Conservation (phyloP, 225 moss, liverwort and hornwort genomes). For the Neckera pumila region DNA sequence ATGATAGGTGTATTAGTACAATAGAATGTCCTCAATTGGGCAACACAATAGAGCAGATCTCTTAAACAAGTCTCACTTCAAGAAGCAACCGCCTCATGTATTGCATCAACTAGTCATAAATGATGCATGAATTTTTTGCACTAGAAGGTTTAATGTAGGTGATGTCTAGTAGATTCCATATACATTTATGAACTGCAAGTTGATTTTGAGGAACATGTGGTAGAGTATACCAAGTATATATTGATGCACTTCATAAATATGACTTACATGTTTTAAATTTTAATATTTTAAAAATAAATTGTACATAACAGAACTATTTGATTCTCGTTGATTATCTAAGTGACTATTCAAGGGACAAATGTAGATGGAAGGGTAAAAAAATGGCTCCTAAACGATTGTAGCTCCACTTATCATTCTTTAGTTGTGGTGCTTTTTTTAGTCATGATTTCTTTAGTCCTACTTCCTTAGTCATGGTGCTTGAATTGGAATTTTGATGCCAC, state of each 20-base stretch:
- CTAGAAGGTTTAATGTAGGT: accelerated
- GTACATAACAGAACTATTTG: not conserved
- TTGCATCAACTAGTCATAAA: not conserved
- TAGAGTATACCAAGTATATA: accelerated
- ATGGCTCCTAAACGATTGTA: no score
- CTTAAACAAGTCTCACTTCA: not conserved
- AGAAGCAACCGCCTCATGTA: accelerated
- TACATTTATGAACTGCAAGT: accelerated
- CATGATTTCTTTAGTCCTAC: not conserved
- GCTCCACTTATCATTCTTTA: not conserved
- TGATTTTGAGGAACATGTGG: not conserved
- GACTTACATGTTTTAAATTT: accelerated
- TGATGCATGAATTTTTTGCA: not conserved
- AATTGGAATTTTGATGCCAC: no score
- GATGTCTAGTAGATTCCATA: accelerated
- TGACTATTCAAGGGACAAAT: not conserved
- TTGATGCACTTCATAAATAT: not conserved
- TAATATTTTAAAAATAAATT: no score
- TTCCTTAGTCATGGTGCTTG: not conserved
- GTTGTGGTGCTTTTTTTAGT: no score
- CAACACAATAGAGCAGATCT: not conserved
- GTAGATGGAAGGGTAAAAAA: not conserved
- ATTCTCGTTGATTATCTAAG: not conserved
- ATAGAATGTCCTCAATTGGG: not conserved
- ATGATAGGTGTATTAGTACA: accelerated